Evolutionary conservation across 345 rosid genomes (phyloP).

Genomic region (Lepidium didymum): DNA sequence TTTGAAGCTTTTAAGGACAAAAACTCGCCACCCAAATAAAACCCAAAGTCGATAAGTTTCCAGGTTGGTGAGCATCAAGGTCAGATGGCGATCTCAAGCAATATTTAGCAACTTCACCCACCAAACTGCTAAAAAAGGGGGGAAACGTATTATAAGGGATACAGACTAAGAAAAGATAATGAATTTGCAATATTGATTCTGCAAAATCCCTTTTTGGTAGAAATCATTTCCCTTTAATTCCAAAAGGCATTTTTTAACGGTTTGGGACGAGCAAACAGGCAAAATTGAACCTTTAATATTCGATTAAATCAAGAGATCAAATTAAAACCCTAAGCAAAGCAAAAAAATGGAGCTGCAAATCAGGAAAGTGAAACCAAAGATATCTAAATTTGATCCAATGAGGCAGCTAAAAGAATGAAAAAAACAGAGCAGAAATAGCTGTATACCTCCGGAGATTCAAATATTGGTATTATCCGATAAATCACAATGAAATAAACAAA

Average conservation of each 20-base stretch:
- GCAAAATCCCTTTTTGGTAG: neutral
- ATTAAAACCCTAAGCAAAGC: neutral
- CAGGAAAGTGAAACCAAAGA: neutral
- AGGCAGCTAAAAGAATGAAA: neutral
- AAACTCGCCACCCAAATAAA: conserved; percentile 5
- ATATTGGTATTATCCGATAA: neutral
- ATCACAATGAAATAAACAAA: neutral
- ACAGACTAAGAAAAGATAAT: neutral
- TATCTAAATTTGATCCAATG: conserved; percentile 6
- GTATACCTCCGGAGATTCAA: neutral
- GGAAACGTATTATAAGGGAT: neutral
- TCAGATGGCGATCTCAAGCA: conserved; percentile 14
- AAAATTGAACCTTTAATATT: neutral
- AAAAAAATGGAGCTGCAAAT: neutral
- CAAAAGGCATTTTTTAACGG: neutral
- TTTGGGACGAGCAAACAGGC: neutral
- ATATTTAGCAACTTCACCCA: conserved; percentile 21
- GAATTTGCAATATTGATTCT: neutral
- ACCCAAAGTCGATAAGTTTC: neutral
- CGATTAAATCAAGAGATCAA: neutral
- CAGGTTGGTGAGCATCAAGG: conserved; percentile 25
- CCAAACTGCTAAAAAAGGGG: conserved; percentile 16
- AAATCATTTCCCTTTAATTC: neutral
- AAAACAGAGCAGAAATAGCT: neutral
- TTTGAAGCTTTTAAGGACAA: conserved; percentile 10